These are phyloP conservation scores for Tetrastigma voinierianum DNA, from an alignment of 164 flowering plant genomes.

Conservation along the genomic window DNA sequence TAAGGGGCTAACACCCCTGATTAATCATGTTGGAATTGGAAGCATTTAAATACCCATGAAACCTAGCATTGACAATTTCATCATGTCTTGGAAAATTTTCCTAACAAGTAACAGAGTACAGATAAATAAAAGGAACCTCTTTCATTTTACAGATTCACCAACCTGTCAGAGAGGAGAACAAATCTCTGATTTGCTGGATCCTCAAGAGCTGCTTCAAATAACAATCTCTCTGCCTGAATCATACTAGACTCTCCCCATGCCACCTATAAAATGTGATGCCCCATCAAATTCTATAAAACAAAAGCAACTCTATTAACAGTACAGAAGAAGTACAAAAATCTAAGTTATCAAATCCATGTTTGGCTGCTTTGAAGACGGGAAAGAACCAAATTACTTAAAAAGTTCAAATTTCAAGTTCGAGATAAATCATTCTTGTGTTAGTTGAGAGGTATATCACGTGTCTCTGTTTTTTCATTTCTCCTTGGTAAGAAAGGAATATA, in stretches of 20 bases:
- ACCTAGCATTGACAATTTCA: no score
- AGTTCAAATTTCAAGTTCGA: no score
- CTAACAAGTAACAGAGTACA: not conserved
- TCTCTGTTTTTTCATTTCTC: no score
- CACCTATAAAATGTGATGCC: slow-evolving; percentile 50
- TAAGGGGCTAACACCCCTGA: no score
- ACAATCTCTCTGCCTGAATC: slow-evolving; percentile 85
- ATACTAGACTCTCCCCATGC: slow-evolving; percentile 91
- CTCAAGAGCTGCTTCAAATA: slow-evolving; percentile 68
- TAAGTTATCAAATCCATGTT: not conserved
- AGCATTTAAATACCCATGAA: no score
- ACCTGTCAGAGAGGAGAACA: slow-evolving; percentile 96
- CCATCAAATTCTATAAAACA: slow-evolving; percentile 4
- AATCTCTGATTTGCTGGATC: slow-evolving; percentile 93
- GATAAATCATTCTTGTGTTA: no score
- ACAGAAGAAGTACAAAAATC: not conserved
- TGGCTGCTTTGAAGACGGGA: not conserved
- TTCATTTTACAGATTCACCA: not conserved
- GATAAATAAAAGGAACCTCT: not conserved
- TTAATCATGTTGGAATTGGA: no score
- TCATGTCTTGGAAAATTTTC: no score
- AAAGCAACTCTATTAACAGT: not conserved
- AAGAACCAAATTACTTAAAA: not conserved
- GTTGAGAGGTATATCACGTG: no score
- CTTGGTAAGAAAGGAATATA: no score